Conservation (phyloP, 495 filamentous ascomycete genomes). For the Lasiosphaeriaceae sp. region DNA sequence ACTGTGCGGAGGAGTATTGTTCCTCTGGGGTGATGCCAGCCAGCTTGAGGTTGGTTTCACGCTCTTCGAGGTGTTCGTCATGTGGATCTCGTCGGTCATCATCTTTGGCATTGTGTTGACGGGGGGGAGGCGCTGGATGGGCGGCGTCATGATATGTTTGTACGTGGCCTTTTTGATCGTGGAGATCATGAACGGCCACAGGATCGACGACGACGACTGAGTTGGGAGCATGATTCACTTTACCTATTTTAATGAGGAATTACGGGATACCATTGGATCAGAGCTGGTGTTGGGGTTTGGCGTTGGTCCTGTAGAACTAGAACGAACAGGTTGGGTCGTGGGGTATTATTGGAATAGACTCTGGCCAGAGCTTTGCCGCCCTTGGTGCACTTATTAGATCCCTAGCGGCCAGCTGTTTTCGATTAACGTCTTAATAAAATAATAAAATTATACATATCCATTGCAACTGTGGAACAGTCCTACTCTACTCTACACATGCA, state of each 20-base stretch:
- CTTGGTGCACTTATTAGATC: no score
- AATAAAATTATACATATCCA: no score
- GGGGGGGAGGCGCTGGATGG: constrained; percentile 34
- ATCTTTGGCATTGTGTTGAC: constrained; percentile 30
- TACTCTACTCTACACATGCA: no score
- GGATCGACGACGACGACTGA: constrained; percentile 15
- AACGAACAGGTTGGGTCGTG: no score
- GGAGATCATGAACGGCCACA: constrained; percentile 30
- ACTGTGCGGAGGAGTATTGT: constrained; percentile 45
- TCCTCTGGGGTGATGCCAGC: constrained; percentile 24
- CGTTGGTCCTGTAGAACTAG: no score
- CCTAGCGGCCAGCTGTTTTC: no score
- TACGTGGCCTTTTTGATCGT: constrained; percentile 40
- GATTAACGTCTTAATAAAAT: no score
- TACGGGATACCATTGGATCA: not conserved
- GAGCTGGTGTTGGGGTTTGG: not conserved
- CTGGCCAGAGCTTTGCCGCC: no score
- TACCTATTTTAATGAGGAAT: not conserved
- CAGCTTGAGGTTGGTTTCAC: constrained; percentile 20
- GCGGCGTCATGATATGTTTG: constrained; percentile 29
- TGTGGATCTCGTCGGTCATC: constrained; percentile 32
- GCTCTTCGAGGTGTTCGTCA: constrained; percentile 32
- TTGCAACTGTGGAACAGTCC: no score
- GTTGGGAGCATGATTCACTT: not conserved
- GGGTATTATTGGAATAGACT: no score